Base-by-base conservation (phyloP, 2,329 filamentous ascomycete species). In the Alternaria infectoria region DNA sequence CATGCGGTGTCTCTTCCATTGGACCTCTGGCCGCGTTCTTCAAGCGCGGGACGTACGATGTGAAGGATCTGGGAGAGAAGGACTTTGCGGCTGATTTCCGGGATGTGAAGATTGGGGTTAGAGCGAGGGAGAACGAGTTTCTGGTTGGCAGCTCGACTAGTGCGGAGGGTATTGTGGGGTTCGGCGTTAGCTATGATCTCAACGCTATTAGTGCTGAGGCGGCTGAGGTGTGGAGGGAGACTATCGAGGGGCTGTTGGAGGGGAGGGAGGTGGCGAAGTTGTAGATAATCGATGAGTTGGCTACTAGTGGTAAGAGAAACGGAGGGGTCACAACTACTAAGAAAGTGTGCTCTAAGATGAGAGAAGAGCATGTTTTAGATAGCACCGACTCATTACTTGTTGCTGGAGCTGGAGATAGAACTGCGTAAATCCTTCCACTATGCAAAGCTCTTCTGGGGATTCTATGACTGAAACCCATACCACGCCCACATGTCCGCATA, bases 111-210 rank as follows among this genome's bases (percentile, higher is more conserved):
- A 77, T 81, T 54, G 78, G 77, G 11, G 83, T 85, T 9, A 69
- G 83, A 32, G 81, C 82, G 3, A 71, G 83, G 26, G 82, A 84
- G 7, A 77, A 80, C 4, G 83, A 85, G 69, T 85, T 84, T 59
- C 59, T 85, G 59, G 70, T 84, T 2, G 82, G 81, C 0, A 80
- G 81, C 40, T 79, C 70, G 26, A 80, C 81, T 40, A 77, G 80
- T 65, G 75, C 61, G 1, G 64, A 75, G 30, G 77, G 77, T 0
- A 70, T 77, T 6, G 68, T 85, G 8, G 69, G 65, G n/a, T 80
- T 81, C 55, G 73, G 72, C 8, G 81, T 81, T 1, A 81, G 77
- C 49, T 81, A 82, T 65, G 83, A 85, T 71, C 74, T 70, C 49
- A 80, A 69, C 70, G 74, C 75, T 15, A 79, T 81, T 62, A 74